These are phyloP conservation scores for Paraconiothyrium brasiliense DNA, from an alignment of 2,329 filamentous ascomycete species.

Conservation along the genomic window DNA sequence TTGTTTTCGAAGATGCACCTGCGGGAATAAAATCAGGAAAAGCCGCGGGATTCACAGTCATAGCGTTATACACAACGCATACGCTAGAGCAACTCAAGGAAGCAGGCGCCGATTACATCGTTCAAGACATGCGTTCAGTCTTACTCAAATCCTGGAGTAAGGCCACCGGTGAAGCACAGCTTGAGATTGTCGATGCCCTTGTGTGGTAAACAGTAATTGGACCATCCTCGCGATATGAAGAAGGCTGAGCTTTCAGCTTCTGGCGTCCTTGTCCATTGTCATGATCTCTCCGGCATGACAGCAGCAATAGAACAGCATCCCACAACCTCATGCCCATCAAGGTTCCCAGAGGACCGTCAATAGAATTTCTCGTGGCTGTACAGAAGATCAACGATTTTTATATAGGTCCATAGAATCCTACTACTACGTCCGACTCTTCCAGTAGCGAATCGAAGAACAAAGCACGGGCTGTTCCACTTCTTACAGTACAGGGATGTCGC, in stretches of 20 bases:
- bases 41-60: slow-evolving; percentile 83
- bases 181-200: slow-evolving; percentile 74
- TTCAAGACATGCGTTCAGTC: slow-evolving; percentile 80
- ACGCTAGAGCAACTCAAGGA: slow-evolving; percentile 73
- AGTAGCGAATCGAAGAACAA: slow-evolving; percentile 8
- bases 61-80: slow-evolving; percentile 88
- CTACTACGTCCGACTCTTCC: neutral
- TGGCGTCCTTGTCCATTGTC: neutral
- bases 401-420: slow-evolving; percentile 7
- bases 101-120: slow-evolving; percentile 88
- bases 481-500: neutral
- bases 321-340: neutral
- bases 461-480: neutral
- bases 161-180: slow-evolving; percentile 66
- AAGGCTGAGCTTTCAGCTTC: slow-evolving; percentile 15
- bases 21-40: slow-evolving; percentile 86
- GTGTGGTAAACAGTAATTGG: slow-evolving; percentile 29
- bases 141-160: slow-evolving; percentile 65
- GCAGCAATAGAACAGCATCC: neutral
- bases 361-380: neutral
- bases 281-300: neutral
- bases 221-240: slow-evolving; percentile 1
- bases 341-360: neutral
- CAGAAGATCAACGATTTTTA: neutral
- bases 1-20: slow-evolving; percentile 90